Evolutionary conservation across 2,329 filamentous ascomycete species (phyloP).

Genomic region (Pseudocercospora fijiensis): DNA sequence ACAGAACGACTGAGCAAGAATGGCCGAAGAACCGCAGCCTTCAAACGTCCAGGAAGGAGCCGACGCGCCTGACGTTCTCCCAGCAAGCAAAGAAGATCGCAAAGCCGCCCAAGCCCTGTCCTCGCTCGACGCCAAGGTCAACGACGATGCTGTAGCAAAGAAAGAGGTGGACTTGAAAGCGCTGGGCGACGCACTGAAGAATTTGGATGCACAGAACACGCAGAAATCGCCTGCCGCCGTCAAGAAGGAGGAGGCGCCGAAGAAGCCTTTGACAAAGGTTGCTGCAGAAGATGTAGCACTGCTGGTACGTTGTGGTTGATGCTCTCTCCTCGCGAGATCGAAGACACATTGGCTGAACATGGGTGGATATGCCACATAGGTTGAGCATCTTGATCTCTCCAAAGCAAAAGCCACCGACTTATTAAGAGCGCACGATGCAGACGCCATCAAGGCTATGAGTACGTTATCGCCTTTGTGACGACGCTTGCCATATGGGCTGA

Average conservation of each 20-base stretch:
- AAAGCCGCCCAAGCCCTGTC: slow-evolving; percentile 74
- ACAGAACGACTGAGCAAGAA: slow-evolving; percentile 34
- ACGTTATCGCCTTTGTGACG: slow-evolving; percentile 50
- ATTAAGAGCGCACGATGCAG: slow-evolving; percentile 68
- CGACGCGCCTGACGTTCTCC: slow-evolving; percentile 55
- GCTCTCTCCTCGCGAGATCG: neutral
- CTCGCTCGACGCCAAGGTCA: slow-evolving; percentile 61
- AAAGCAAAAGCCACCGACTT: slow-evolving; percentile 74
- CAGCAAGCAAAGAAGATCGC: slow-evolving; percentile 68
- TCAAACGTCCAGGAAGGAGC: slow-evolving; percentile 59
- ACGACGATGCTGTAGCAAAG: slow-evolving; percentile 47
- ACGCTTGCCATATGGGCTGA: slow-evolving; percentile 5
- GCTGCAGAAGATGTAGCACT: slow-evolving; percentile 69
- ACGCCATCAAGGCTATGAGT: slow-evolving; percentile 65
- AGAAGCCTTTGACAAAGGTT: slow-evolving; percentile 62
- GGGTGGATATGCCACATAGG: slow-evolving; percentile 42
- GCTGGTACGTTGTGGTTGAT: slow-evolving; percentile 53
- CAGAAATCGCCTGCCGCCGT: slow-evolving; percentile 50
- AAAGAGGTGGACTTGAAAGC: slow-evolving; percentile 68
- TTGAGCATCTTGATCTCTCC: slow-evolving; percentile 69
- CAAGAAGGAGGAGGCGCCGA: slow-evolving; percentile 36
- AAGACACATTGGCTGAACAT: slow-evolving; percentile 1
- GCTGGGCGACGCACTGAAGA: slow-evolving; percentile 69
- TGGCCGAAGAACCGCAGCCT: slow-evolving; percentile 65
- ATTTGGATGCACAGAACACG: slow-evolving; percentile 47